Evolutionary conservation across 2,329 filamentous ascomycete species (phyloP), one percentile per base, ranked within the genome.

Genomic region (Atkinsonella hypoxylon): DNA sequence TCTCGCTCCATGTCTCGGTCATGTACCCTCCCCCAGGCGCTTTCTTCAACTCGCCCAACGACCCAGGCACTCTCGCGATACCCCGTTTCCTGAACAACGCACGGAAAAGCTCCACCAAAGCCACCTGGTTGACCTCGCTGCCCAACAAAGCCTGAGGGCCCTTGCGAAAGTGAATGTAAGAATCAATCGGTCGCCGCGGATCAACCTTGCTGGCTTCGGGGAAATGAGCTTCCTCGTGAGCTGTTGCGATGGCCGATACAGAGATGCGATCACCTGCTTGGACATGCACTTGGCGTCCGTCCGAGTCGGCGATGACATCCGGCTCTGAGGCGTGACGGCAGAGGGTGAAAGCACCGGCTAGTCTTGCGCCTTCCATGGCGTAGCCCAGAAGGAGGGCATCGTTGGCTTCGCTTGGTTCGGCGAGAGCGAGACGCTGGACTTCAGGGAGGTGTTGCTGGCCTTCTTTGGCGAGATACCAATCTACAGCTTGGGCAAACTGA

Each of bases 401-500:
- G 0, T 74, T 76, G 55, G 82, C 77, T 12, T 77, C 73, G 1
- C 70, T 69, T 0, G 75, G 70, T 4, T 79, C 71, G 39, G 75
- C 62, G 34, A 73, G 68, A 30, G 87, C 79, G 15, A 85, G 69
- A 17, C 69, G 68, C 56, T 83, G 75, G 50, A 90, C 74, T 42
- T 81, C 77, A 0, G 77, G 70, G 0, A 85, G 64, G 58, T 88
- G 71, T 12, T 69, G 57, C 50, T 71, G 66, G 57, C 79, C 77
- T 32, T 76, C 67, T 2, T 75, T 69, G 0, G 78, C 76, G 5
- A 89, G 73, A 61, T 85, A 89, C 67, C 79, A 89, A 61, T 89
- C 85, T 17, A 89, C 71, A 2, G 84, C 74, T 67, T 87, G 83
- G 1, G 83, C 79, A 61, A 89, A 88, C 74, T 82, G 53, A 30